Evolutionary conservation across 2,329 filamentous ascomycete genomes (phyloP), one percentile per base, ranked within the genome.

Genomic region (Alternaria incomplexa): DNA sequence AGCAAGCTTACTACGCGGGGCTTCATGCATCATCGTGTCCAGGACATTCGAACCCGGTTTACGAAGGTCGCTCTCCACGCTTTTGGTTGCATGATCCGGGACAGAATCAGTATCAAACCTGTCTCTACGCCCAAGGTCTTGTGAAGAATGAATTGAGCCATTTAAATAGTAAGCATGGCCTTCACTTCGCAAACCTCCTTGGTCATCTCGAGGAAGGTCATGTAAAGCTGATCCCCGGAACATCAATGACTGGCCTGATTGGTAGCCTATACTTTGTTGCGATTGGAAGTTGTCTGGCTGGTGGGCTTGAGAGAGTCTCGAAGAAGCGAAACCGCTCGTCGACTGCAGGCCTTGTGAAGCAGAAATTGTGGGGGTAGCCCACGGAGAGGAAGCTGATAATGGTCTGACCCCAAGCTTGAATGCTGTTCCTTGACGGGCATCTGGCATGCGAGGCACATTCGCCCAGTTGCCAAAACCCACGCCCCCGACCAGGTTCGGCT

Each of bases 1-100:
- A 36, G 17, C 10, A n/a, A 22, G 28, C 44, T 52, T 58, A 58
- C 56, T 51, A 28, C 11, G 56, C 9, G 46, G 46, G 23, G 22
- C 23, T 26, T 50, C 22, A n/a, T 15, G 15, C 45, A 44, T 58
- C n/a, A 15, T 9, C 1, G 4, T 13, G 7, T 43, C 30, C 26
- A 22, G n/a, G 30, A 11, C 22, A 23, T 32, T 12, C 22, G 47
- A 20, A 9, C 9, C 23, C 30, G 17, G 28, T n/a, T 11, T 40
- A 40, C n/a, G 36, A 40, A 17, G 36, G n/a, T 40, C n/a, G 9
- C 15, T 17, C 36, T 40, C 15, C 36, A 40, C 1, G 36, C 2
- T 40, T 40, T 40, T 11, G 15, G 5, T 40, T 11, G 36, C 36
- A 40, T 17, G 9, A 17, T 40, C 1, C 15, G 36, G 15, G 15